Conservation (phyloP, 345 rosid species). For the Rhodamnia argentea region DNA sequence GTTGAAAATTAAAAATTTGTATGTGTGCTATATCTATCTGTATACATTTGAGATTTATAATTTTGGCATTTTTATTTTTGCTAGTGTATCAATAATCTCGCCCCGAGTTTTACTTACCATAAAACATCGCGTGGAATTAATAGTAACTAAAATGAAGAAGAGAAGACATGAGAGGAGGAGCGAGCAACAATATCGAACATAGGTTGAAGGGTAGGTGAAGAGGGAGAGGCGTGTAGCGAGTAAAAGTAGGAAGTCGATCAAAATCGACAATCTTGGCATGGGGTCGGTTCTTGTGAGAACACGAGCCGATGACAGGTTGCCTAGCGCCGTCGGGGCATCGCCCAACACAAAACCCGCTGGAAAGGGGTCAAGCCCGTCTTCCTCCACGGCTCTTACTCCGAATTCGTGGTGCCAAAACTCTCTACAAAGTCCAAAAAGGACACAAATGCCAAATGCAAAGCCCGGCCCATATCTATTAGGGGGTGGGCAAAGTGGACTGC, state of each 20-base stretch:
- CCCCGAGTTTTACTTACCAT: neutral
- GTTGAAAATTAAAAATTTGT: neutral
- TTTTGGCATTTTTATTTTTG: neutral
- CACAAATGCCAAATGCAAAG: neutral
- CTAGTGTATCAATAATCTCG: neutral
- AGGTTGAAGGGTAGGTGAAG: neutral
- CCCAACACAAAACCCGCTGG: neutral
- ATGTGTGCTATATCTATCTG: neutral
- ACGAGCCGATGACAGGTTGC: fast-evolving
- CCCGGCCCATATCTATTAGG: too few species aligned
- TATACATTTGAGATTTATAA: neutral
- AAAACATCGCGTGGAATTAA: neutral
- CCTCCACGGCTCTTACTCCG: neutral
- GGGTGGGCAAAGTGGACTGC: too few species aligned
- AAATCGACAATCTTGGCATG: neutral
- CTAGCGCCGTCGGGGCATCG: neutral
- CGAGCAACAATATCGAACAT: neutral
- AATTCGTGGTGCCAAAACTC: neutral
- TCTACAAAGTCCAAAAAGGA: neutral
- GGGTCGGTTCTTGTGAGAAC: neutral
- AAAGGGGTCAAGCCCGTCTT: neutral
- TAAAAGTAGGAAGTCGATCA: neutral
- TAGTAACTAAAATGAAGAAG: neutral
- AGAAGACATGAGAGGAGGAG: neutral
- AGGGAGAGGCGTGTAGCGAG: neutral